Evolutionary conservation across 345 rosid genomes (phyloP).

Genomic region (Hypericum perforatum): DNA sequence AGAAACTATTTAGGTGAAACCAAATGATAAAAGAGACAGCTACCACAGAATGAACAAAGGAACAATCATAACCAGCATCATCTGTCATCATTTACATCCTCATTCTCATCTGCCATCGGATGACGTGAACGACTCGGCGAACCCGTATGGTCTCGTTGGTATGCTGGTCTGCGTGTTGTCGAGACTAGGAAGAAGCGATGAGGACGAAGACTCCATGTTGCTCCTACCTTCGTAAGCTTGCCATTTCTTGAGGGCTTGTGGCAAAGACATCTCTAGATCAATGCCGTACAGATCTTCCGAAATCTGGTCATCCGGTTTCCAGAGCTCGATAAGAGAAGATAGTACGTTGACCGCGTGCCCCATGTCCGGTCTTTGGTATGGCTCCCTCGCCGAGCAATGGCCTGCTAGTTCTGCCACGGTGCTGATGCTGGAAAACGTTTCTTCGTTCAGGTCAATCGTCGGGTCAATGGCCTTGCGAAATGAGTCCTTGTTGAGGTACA

Average conservation of each 20-base stretch:
- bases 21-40: too few species aligned
- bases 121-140: conserved; percentile 1
- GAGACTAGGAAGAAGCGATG: not conserved
- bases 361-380: conserved; percentile 6
- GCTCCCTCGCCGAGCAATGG: conserved; percentile 4
- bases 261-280: conserved; percentile 5
- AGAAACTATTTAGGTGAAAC: too few species aligned
- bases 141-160: not conserved
- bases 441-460: not conserved
- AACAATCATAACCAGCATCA: too few species aligned
- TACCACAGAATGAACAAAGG: too few species aligned
- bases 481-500: conserved; percentile 5
- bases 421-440: not conserved
- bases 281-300: not conserved
- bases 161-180: conserved; percentile 7
- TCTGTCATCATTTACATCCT: not conserved
- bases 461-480: conserved; percentile 3
- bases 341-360: conserved; percentile 1
- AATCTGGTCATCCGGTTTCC: not conserved
- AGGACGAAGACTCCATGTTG: conserved; percentile 4
- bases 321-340: not conserved
- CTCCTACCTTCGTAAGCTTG: conserved; percentile 1
- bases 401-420: conserved; percentile 4
- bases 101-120: not conserved
- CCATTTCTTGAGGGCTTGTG: conserved; percentile 6